Base-by-base conservation (phyloP, 768 basidiomycete species). In the Rhodotorula sphaerocarpa region DNA sequence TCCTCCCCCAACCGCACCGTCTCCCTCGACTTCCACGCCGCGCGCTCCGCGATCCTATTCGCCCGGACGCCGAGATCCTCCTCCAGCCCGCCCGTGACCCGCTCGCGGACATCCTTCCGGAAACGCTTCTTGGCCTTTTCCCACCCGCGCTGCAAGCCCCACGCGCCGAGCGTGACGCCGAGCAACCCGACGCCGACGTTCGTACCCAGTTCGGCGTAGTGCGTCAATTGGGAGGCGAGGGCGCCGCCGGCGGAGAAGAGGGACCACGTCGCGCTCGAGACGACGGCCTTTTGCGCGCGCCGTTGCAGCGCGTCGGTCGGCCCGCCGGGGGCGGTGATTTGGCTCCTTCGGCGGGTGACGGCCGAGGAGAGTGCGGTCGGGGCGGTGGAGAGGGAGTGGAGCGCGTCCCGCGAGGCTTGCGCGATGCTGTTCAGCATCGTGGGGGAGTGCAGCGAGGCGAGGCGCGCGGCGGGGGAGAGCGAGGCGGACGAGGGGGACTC, bases 91-190 rank as follows among this genome's bases (percentile, higher is more conserved):
- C 60, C 63, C 6, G 18, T n/a, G 4, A 69, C 39, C 20, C 67
- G 50, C 48, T 59, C 46, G 27, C 50, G 42, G 5, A 69, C 36
- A 16, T 73, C 70, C 27, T 33, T 41, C 43, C 61, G 60, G 52
- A 73, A 73, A 44, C 57, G 53, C 41, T 12, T 31, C 45, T 65
- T 52, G 5, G 66, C 62, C 36, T 53, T 61, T 30, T 55, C 53
- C 70, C 70, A 73, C 28, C 57, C 30, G 6, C 63, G 45, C 59
- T 73, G 72, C 39, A 71, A 44, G 18, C 41, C 34, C 69, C 70
- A 71, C 18, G 57, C 65, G 9, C 54, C 57, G 21, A 64, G 3
- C 43, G 55, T 50, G 11, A 34, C 43, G 20, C 69, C 70, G 9
- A 73, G 41, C 31, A 57, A n/a, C 7, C 54, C 66, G 23, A 50